Base-by-base conservation (phyloP, 768 basidiomycete genomes). In the Xerocomellus intermedius region DNA sequence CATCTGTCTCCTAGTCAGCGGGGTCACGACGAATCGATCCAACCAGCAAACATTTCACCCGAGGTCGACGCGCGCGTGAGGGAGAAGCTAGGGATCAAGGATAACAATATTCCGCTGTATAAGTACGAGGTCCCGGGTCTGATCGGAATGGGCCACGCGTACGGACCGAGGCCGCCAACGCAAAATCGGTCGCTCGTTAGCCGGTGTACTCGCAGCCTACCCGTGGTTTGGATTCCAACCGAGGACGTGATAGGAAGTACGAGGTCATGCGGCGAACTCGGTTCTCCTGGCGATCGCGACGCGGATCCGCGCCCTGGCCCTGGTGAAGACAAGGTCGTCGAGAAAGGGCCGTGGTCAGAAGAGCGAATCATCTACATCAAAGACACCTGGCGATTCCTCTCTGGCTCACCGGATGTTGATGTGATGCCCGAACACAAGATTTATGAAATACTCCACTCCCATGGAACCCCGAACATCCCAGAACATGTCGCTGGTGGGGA, bases 331-430 rank as follows among this genome's bases (percentile, higher is more conserved):
- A n/a, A n/a, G n/a, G n/a, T n/a, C n/a, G n/a, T n/a, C n/a, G n/a
- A n/a, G n/a, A n/a, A n/a, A n/a, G n/a, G n/a, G n/a, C n/a, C n/a
- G n/a, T n/a, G n/a, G n/a, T n/a, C 16, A 5, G 12, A 33, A 26
- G 52, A 38, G 8, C 14, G 38, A 3, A 13, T 30, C 1, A 17
- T 57, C 17, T 57, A 45, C 16, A 8, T 54, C 42, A 57, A 54
- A 2, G 56, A 57, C 21, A 58, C 54, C 0, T 51, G 45, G 45
- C 17, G 48, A 17, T 55, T 47, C 13, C 21, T 55, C 0, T 55
- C 53, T 0, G 8, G 42, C 35, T 13, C 7, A 0, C 8, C 42
- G 2, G 38, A 36, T 2, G 10, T 19, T 3, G 21, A n/a, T 1
- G 30, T 26, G 6, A 7, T 28, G 26, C 26, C 26, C 8, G 26